Evolutionary conservation across 805 yeast species (phyloP).

Genomic region (Barnettozyma populi): DNA sequence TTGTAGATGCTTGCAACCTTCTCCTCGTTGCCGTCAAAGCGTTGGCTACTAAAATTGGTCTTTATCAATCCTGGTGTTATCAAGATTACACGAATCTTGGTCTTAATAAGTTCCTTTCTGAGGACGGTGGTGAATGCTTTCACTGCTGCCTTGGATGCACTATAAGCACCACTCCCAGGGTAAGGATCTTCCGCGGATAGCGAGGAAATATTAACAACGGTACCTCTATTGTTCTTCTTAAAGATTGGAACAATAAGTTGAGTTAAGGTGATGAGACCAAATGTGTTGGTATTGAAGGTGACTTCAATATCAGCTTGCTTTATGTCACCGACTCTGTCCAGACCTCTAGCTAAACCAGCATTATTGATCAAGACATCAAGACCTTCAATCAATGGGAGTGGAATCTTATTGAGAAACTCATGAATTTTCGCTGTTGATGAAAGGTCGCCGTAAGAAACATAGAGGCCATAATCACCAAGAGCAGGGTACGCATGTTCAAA

Average conservation of each 20-base stretch:
- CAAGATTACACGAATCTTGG: slow-evolving; percentile 57
- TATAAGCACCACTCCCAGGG: slow-evolving; percentile 57
- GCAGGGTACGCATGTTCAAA: slow-evolving; percentile 42
- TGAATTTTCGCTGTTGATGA: slow-evolving; percentile 45
- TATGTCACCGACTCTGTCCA: slow-evolving; percentile 69
- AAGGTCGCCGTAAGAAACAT: slow-evolving; percentile 49
- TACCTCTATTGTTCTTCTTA: slow-evolving; percentile 63
- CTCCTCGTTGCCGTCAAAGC: slow-evolving; percentile 50
- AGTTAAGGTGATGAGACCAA: slow-evolving; percentile 78
- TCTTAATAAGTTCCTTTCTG: slow-evolving; percentile 66
- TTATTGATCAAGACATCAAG: slow-evolving; percentile 64
- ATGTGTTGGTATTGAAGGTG: slow-evolving; percentile 81
- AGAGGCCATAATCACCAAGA: slow-evolving; percentile 31
- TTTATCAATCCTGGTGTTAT: slow-evolving; percentile 65
- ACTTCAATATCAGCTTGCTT: slow-evolving; percentile 53
- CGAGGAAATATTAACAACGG: slow-evolving; percentile 66
- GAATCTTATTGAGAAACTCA: slow-evolving; percentile 38
- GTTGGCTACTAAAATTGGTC: slow-evolving; percentile 53
- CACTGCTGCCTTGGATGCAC: slow-evolving; percentile 71
- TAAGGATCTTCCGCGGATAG: slow-evolving; percentile 75
- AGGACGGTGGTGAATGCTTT: slow-evolving; percentile 62
- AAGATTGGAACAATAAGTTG: slow-evolving; percentile 66
- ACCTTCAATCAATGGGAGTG: slow-evolving; percentile 52
- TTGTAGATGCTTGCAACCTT: slow-evolving; percentile 51
- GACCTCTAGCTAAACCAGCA: slow-evolving; percentile 76